A percentile compares a stretch with the other conserved stretches of the same genome.
phyloP scores from a whole-genome alignment of 1,284 basidiomycete genomes.

The Anthracocystis walkeri region DNA sequence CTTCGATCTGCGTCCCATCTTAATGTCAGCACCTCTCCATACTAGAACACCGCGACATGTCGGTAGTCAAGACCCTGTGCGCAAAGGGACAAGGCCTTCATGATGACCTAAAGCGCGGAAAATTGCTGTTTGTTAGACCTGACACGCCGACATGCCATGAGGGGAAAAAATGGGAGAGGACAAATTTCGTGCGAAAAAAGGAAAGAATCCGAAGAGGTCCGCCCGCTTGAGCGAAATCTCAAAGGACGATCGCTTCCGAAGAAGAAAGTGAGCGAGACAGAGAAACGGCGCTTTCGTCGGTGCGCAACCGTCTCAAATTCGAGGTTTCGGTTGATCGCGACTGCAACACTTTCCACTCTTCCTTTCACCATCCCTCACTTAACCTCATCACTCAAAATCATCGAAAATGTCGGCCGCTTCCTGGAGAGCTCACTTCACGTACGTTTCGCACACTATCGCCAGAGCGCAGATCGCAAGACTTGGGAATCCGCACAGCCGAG shows the following conservation, averaged over 20 bases:
- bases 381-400: constrained; percentile 13
- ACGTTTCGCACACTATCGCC: constrained; percentile 21
- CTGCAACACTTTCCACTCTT: constrained; percentile 11
- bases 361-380: constrained; percentile 4
- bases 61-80: not conserved
- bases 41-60: not conserved
- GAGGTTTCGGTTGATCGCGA: constrained; percentile 23
- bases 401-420: constrained; percentile 62
- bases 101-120: not conserved
- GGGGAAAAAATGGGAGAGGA: not conserved
- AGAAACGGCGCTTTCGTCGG: constrained; percentile 5
- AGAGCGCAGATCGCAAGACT: not conserved
- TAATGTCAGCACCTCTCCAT: constrained; percentile 2
- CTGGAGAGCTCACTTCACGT: constrained; percentile 68
- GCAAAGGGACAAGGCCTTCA: not conserved
- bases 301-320: constrained; percentile 11
- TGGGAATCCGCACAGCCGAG: not conserved
- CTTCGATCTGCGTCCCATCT: too few species aligned
- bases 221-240: constrained; percentile 7
- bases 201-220: constrained; percentile 21
- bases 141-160: not conserved
- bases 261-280: constrained; percentile 6
- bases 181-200: constrained; percentile 13
- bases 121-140: not conserved
- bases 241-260: constrained; percentile 38